Evolutionary conservation across 371 early-diverging fungal genomes (phyloP).

Genomic region (Mortierella sp.): DNA sequence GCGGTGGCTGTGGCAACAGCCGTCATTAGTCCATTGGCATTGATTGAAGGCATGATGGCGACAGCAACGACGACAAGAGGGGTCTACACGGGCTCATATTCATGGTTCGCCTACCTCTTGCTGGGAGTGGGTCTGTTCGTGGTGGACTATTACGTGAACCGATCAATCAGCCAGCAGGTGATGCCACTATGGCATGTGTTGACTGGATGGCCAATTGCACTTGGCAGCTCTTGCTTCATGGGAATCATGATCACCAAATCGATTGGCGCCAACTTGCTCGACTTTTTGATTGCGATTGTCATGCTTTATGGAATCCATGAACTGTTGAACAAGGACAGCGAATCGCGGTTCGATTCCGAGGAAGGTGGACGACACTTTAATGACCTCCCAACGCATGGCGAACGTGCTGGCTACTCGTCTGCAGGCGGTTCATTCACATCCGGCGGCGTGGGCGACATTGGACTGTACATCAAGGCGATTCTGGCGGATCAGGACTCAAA

Average conservation of each 20-base stretch:
- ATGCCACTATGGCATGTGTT: conserved; percentile 44
- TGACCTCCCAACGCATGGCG: conserved; percentile 42
- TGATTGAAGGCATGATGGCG: conserved; percentile 27
- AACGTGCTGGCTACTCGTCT: conserved; percentile 7
- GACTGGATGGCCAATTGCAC: conserved; percentile 49
- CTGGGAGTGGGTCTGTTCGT: conserved; percentile 47
- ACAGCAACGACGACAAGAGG: too few relatives aligned
- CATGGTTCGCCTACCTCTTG: conserved; percentile 35
- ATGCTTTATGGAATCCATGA: conserved; percentile 52
- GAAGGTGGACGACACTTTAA: conserved; percentile 23
- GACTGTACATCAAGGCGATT: conserved; percentile 62
- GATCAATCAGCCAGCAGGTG: conserved; percentile 45
- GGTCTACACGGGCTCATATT: conserved; percentile 29
- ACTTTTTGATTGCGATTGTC: conserved; percentile 46
- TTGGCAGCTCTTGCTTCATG: conserved; percentile 41
- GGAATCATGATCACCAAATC: conserved; percentile 46
- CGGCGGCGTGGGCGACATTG: conserved; percentile 37
- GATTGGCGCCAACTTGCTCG: conserved; percentile 44
- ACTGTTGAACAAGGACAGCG: conserved; percentile 40
- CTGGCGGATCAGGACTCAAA: conserved; percentile 79
- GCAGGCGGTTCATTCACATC: conserved; percentile 15
- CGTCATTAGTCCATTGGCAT: conserved; percentile 42
- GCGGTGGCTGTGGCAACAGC: conserved; percentile 29
- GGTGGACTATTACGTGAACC: conserved; percentile 52
- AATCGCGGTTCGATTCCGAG: conserved; percentile 34